Conservation (phyloP, 768 basidiomycete species). For the Phylloporus arenicola region DNA sequence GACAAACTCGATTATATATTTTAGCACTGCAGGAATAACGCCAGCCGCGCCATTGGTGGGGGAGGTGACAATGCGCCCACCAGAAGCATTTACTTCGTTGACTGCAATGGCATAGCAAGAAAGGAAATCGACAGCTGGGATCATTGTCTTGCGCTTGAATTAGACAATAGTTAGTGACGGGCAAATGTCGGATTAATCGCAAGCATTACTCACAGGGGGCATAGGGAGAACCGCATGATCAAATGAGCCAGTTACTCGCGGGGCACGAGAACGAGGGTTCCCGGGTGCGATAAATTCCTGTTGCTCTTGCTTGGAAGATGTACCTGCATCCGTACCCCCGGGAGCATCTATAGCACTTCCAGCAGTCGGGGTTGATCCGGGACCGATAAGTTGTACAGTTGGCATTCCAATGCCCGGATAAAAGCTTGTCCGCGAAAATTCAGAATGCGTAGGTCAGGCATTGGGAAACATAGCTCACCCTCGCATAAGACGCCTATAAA, state of each 20-base stretch:
- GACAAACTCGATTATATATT: constrained; percentile 88
- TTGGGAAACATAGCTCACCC: constrained; percentile 43
- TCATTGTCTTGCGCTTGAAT: constrained; percentile 70
- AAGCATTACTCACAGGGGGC: constrained; percentile 59
- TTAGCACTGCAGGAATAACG: constrained; percentile 87
- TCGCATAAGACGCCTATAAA: constrained; percentile 88
- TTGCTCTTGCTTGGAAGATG: constrained; percentile 1
- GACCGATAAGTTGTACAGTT: constrained; percentile 33
- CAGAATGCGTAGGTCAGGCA: background rate
- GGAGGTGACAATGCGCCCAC: constrained; percentile 91
- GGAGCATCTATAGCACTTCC: constrained; percentile 25
- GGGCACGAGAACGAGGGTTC: constrained; percentile 19
- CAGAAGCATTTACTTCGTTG: constrained; percentile 91
- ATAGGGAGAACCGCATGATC: constrained; percentile 77
- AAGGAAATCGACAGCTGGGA: constrained; percentile 91
- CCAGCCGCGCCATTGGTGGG: constrained; percentile 94
- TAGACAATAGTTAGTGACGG: background rate
- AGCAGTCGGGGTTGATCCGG: constrained; percentile 13
- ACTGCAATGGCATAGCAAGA: constrained; percentile 93
- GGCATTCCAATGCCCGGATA: constrained; percentile 44
- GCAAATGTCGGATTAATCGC: background rate
- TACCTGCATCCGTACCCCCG: background rate
- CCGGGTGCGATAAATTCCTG: constrained; percentile 1
- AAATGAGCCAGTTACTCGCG: constrained; percentile 64
- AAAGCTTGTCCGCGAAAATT: constrained; percentile 37